Base-by-base conservation (phyloP, 2,329 filamentous ascomycete genomes). In the Trichoderma koningiopsis region DNA sequence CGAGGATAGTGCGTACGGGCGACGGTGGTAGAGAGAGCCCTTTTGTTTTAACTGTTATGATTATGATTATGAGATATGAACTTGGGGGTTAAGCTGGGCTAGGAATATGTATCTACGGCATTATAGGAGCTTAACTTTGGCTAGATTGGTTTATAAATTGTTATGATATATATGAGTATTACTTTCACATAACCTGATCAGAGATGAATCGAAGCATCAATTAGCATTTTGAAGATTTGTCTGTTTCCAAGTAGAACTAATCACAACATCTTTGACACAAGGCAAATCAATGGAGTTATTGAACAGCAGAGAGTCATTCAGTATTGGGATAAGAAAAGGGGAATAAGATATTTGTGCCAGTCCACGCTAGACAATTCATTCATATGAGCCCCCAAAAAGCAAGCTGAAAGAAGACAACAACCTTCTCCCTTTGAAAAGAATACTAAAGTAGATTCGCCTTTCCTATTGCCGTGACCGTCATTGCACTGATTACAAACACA, bases 1-100 rank as follows among this genome's bases (percentile, higher is more conserved):
- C 71, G 81, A 83, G 72, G 80, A 75, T 61, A 75, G 74, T n/a
- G 73, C 81, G 29, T 84, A 81, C 70, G 82, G 81, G 19, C 75
- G 82, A 16, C 74, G 82, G 60, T 84, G 81, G 82, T 83, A 63
- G 22, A 33, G 29, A 24, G 6, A 19, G 37, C 16, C 16, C 16
- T 43, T 43, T 43, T 43, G 13, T 40, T 16, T 16, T 40, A 49
- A 2, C n/a, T 22, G 43, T 35, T 11, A 62, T 62, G 43, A 53
- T 58, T 58, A 66, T 37, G 40, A 66, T 49, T 52, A 35, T 52
- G 55, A 67, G 47, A 37, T 16, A 62, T 62, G 22, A 19, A 47
- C 31, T 43, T n/a, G 13, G 29, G 53, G 29, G 27, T 31, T n/a
- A 22, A 22, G 19, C 11, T 49, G 27, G 33, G n/a, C 29, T 16